Evolutionary conservation across 2,329 filamentous ascomycete genomes (phyloP).

Genomic region (Penicillium paneum): DNA sequence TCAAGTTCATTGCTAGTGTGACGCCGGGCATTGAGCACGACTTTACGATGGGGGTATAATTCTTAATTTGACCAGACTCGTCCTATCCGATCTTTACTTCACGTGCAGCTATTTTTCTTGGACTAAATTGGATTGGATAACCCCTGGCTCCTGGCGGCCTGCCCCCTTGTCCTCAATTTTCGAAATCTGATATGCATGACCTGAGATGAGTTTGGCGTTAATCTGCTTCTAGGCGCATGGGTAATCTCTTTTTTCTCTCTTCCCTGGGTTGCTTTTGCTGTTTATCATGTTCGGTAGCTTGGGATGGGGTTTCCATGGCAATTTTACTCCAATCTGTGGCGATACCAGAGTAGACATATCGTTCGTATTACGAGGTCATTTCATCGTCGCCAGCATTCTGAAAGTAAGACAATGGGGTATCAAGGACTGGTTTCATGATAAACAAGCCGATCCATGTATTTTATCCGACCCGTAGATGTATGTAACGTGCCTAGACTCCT

Average conservation of each 20-base stretch:
- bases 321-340: not conserved
- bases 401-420: not conserved
- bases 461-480: too few relatives aligned
- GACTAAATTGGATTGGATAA: not conserved
- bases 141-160: not conserved
- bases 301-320: not conserved
- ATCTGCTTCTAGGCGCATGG: constrained; percentile 9
- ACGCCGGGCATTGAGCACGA: constrained; percentile 97
- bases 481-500: too few relatives aligned
- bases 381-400: not conserved
- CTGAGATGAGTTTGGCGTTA: constrained; percentile 22
- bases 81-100: not conserved
- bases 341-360: not conserved
- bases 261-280: not conserved
- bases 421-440: too few relatives aligned
- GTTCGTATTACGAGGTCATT: not conserved
- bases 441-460: too few relatives aligned
- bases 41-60: constrained; percentile 89
- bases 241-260: not conserved
- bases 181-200: constrained; percentile 20
- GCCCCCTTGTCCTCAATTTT: not conserved
- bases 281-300: not conserved
- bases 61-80: not conserved
- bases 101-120: not conserved
- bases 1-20: constrained; percentile 76